A percentile compares a stretch with the other conserved stretches of the same genome.
These are phyloP conservation scores for Claviceps pazoutovae DNA, from an alignment of 2,329 filamentous ascomycete genomes.

Conservation along the genomic window DNA sequence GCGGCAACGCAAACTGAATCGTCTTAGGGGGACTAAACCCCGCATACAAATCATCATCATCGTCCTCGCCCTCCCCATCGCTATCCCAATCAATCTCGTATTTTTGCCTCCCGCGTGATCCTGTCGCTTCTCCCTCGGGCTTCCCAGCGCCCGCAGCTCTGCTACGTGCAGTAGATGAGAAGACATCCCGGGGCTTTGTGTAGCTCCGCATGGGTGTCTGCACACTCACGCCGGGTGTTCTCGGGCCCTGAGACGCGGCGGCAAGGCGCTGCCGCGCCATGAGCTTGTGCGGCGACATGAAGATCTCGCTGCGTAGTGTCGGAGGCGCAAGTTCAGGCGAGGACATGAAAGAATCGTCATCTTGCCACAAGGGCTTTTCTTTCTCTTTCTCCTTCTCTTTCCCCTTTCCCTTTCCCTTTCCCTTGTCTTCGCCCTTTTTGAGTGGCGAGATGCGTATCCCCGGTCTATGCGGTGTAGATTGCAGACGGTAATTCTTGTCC, in stretches of 20 bases:
- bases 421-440: slow-evolving; percentile 16
- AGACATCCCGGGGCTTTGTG: slow-evolving; percentile 36
- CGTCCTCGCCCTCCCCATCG: slow-evolving; percentile 55
- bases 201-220: slow-evolving; percentile 49
- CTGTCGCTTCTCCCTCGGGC: background rate
- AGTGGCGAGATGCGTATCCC: slow-evolving; percentile 31
- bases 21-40: slow-evolving; percentile 88
- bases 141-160: slow-evolving; percentile 1
- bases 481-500: slow-evolving; percentile 88
- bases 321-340: slow-evolving; percentile 70
- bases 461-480: slow-evolving; percentile 70
- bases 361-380: slow-evolving; percentile 28
- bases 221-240: slow-evolving; percentile 75
- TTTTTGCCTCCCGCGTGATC: slow-evolving; percentile 16
- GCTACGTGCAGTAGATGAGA: slow-evolving; percentile 16
- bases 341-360: slow-evolving; percentile 46
- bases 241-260: slow-evolving; percentile 33
- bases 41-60: slow-evolving; percentile 46
- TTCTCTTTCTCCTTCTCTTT: slow-evolving; percentile 19
- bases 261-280: slow-evolving; percentile 26
- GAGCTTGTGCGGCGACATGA: slow-evolving; percentile 56
- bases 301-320: slow-evolving; percentile 71
- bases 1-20: slow-evolving; percentile 71
- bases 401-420: slow-evolving; percentile 15
- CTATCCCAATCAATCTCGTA: slow-evolving; percentile 62